Evolutionary conservation across 805 yeast genomes (phyloP).

Genomic region (Yamadazyma kitorensis): DNA sequence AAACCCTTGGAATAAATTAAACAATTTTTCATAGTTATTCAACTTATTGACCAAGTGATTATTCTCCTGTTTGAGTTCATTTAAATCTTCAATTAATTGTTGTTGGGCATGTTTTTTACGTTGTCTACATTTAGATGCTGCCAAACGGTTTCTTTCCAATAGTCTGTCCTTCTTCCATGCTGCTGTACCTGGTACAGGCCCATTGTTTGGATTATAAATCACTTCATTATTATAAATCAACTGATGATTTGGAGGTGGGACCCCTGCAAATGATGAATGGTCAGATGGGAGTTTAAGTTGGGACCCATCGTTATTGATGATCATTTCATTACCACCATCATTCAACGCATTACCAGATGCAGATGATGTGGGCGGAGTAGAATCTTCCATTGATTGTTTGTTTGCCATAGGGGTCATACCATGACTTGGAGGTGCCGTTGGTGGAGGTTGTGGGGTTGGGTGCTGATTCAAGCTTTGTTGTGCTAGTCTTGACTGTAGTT

Average conservation of each 20-base stretch:
- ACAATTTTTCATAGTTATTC: conserved; percentile 10
- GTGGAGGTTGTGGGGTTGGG: no score
- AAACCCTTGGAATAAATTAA: conserved; percentile 10
- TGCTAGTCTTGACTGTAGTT: no score
- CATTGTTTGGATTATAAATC: conserved; percentile 50
- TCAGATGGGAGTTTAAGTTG: no score
- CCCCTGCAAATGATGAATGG: conserved; percentile 29
- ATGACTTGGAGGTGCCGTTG: no score
- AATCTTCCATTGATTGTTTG: no score
- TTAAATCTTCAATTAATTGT: conserved; percentile 60
- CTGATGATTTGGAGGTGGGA: conserved; percentile 49
- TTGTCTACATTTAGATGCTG: conserved; percentile 67
- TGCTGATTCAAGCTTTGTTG: no score
- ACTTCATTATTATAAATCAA: conserved; percentile 55
- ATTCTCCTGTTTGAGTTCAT: conserved; percentile 42
- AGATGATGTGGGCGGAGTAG: no score
- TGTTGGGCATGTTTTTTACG: conserved; percentile 67
- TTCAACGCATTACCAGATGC: no score
- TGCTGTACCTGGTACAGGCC: conserved; percentile 60
- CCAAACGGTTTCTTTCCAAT: conserved; percentile 62
- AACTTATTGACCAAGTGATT: conserved; percentile 7
- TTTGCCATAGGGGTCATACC: no score
- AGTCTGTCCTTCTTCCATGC: conserved; percentile 67
- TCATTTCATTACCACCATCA: neutral
- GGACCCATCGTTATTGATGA: no score